Evolutionary conservation across 345 rosid genomes (phyloP).

Genomic region (Ceriops decandra): DNA sequence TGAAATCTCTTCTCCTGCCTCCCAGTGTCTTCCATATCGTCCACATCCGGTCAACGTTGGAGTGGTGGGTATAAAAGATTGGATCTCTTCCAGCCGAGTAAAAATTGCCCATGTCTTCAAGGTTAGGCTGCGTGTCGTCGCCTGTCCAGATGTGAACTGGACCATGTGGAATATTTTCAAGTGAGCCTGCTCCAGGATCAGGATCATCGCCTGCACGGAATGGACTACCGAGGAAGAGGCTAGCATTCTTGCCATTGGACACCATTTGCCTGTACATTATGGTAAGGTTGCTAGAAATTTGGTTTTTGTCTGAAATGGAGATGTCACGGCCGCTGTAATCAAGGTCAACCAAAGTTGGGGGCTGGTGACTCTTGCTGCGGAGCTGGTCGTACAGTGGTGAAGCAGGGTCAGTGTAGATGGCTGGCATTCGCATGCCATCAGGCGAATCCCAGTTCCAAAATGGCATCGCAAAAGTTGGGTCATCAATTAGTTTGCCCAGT

Average conservation of each 20-base stretch:
- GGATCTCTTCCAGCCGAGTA: constrained; percentile 65
- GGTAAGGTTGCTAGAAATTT: constrained; percentile 35
- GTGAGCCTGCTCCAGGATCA: constrained; percentile 45
- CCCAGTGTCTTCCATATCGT: constrained; percentile 53
- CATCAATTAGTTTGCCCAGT: constrained; percentile 49
- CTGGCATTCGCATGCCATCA: constrained; percentile 51
- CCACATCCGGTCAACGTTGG: constrained; percentile 64
- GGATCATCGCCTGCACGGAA: constrained; percentile 54
- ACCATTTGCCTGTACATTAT: constrained; percentile 67
- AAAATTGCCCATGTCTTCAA: constrained; percentile 61
- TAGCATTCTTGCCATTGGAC: constrained; percentile 38
- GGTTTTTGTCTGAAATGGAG: constrained; percentile 15
- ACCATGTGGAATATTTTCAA: constrained; percentile 56
- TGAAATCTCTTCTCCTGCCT: constrained; percentile 39
- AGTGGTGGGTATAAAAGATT: constrained; percentile 51
- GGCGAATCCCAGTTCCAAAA: constrained; percentile 72
- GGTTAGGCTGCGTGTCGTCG: constrained; percentile 41
- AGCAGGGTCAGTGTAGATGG: constrained; percentile 32
- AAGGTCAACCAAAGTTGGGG: constrained; percentile 41
- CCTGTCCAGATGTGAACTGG: constrained; percentile 51
- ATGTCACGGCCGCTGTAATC: constrained; percentile 35
- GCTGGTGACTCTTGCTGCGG: constrained; percentile 39
- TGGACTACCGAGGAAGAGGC: constrained; percentile 44
- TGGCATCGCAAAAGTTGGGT: constrained; percentile 53
- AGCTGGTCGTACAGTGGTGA: constrained; percentile 41